phyloP scores from a whole-genome alignment of 176 grass and related monocot genomes.

The Pontederia paniculata region DNA sequence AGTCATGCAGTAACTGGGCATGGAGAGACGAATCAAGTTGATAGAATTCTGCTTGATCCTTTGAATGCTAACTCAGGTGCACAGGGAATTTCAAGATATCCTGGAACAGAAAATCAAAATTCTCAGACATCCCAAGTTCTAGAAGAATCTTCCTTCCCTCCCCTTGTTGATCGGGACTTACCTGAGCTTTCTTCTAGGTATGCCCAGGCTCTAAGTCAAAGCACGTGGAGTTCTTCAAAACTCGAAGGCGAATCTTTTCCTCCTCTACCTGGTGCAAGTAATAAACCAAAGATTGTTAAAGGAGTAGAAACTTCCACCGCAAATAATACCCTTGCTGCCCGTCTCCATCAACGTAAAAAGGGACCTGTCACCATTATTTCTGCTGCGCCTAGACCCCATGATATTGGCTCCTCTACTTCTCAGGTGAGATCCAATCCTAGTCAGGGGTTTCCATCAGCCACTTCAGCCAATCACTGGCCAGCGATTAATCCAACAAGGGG shows the following conservation, averaged over 20 bases:
- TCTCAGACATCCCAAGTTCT: slow-evolving; percentile 29
- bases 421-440: slow-evolving; percentile 33
- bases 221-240: slow-evolving; percentile 32
- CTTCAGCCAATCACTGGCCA: slow-evolving; percentile 25
- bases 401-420: slow-evolving; percentile 20
- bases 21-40: slow-evolving; percentile 14
- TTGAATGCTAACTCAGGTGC: slow-evolving; percentile 22
- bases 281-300: slow-evolving; percentile 26
- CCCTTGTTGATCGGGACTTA: slow-evolving; percentile 52
- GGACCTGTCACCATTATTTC: slow-evolving; percentile 43
- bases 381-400: slow-evolving; percentile 24
- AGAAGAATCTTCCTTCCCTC: slow-evolving; percentile 74
- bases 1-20: neutral
- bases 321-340: slow-evolving; percentile 61
- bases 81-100: neutral
- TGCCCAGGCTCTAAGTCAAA: slow-evolving; percentile 63
- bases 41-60: slow-evolving; percentile 33
- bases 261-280: slow-evolving; percentile 72
- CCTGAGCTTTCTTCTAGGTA: slow-evolving; percentile 48
- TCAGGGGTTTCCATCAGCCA: slow-evolving; percentile 23
- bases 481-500: slow-evolving; percentile 25
- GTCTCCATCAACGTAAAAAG: slow-evolving; percentile 54
- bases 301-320: slow-evolving; percentile 51
- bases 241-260: slow-evolving; percentile 76
- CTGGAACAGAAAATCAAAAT: slow-evolving; percentile 27